Evolutionary conservation across 345 rosid genomes (phyloP), one percentile per base, ranked within the genome.

Genomic region (Psidium friedrichsthalianum): DNA sequence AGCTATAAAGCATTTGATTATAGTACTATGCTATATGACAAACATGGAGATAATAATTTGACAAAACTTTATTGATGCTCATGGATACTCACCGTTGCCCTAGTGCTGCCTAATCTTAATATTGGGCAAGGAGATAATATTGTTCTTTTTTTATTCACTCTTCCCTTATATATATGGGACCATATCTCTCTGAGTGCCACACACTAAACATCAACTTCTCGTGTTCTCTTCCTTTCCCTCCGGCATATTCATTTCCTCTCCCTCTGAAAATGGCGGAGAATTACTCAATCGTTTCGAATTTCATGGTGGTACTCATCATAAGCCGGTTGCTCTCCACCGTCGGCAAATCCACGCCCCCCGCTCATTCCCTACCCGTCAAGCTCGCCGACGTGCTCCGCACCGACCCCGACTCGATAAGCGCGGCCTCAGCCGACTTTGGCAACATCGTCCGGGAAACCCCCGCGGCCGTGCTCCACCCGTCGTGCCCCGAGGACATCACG

Each of bases 401-500:
- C 14, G 96, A 94, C 56, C 92, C 90, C 2, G 86, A 81, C 18
- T 83, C 93, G 83, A 90, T 93, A 24, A 86, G 85, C 56, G 84
- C 86, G 5, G 96, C 92, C 83, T 91, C 98, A 27, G 84, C 51
- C 11, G 98, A 97, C 85, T 95, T 87, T 44, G 99, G 99, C 27
- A 91, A 94, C 92, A 89, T 93, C 11, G 86, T 93, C 22, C 89
- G 89, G 56, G 21, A 86, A 85, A 24, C 29, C 18, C 98, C 99
- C 0, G 69, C 83, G 1, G 97, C 99, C 1, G 97, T 97, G 58
- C 93, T 97, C 42, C 86, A 87, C 56, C 99, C 99, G 8, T 86
- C 97, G 2, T 89, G 95, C 5, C 44, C 74, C 22, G 49, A 87
- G 4, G 98, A 97, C 87, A 93, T 96, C 6, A 82, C 82, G 2